Evolutionary conservation across 1,139 yeast genomes (phyloP).

Genomic region (Debaryomycetaceae sp.): DNA sequence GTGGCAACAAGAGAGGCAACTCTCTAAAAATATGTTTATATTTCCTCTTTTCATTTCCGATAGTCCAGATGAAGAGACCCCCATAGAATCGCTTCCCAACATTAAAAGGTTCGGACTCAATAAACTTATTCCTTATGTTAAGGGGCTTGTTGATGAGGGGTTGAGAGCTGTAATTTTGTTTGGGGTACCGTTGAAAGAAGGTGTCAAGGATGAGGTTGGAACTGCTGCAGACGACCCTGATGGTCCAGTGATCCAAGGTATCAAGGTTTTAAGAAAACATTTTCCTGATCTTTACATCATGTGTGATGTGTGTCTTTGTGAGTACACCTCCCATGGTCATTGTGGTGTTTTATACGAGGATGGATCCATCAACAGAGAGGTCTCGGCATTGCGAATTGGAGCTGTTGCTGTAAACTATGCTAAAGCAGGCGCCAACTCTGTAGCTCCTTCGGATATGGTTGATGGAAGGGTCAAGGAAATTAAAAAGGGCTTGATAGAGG

Average conservation of each 20-base stretch:
- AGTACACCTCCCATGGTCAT: conserved; percentile 94
- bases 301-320: conserved; percentile 97
- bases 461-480: conserved; percentile 93
- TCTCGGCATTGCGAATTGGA: conserved; percentile 78
- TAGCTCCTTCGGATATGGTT: conserved; percentile 98
- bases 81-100: conserved; percentile 77
- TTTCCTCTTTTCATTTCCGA: conserved; percentile 90
- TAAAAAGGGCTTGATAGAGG: conserved; percentile 77
- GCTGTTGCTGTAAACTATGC: conserved; percentile 97
- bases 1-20: conserved; percentile 88
- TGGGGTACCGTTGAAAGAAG: conserved; percentile 81
- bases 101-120: conserved; percentile 86
- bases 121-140: conserved; percentile 70
- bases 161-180: conserved; percentile 81
- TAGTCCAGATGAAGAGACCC: conserved; percentile 72
- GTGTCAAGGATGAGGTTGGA: conserved; percentile 76
- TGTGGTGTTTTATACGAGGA: conserved; percentile 89
- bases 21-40: conserved; percentile 84
- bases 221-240: conserved; percentile 94
- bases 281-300: conserved; percentile 84
- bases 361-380: conserved; percentile 75
- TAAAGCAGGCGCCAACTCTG: conserved; percentile 90
- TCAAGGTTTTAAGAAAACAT: conserved; percentile 55
- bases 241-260: conserved; percentile 88
- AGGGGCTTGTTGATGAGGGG: conserved; percentile 72